Evolutionary conservation across 2,329 filamentous ascomycete species (phyloP).

Genomic region (Diatrype stigma): DNA sequence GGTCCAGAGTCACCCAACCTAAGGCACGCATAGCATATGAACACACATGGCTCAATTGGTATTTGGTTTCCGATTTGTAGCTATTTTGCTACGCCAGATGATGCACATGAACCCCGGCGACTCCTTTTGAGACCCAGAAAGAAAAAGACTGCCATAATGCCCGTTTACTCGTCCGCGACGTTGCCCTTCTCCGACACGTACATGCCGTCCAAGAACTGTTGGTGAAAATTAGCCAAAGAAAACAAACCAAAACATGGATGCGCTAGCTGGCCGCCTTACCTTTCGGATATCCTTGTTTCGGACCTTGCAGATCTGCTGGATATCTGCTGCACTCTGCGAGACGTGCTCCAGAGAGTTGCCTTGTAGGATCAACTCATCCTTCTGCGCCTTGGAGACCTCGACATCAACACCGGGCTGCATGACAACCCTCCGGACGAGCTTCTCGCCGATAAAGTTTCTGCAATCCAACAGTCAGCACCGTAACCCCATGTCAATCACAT

Average conservation of each 20-base stretch:
- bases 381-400: constrained; percentile 83
- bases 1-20: neutral
- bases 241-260: neutral
- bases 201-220: constrained; percentile 97
- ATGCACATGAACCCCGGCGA: constrained; percentile 61
- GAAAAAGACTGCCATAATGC: constrained; percentile 47
- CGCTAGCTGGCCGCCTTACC: constrained; percentile 45
- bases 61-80: constrained; percentile 31
- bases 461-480: constrained; percentile 26
- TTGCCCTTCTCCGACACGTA: constrained; percentile 99
- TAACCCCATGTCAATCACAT: constrained; percentile 10
- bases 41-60: constrained; percentile 7
- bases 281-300: constrained; percentile 99
- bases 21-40: neutral
- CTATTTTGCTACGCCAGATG: constrained; percentile 52
- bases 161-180: constrained; percentile 66
- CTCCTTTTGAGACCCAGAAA: constrained; percentile 59
- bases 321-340: constrained; percentile 96
- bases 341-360: constrained; percentile 97
- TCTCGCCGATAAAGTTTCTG: constrained; percentile 98
- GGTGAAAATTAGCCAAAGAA: constrained; percentile 19
- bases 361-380: constrained; percentile 91
- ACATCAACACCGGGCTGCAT: constrained; percentile 91
- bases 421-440: constrained; percentile 88
- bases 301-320: constrained; percentile 99